Conservation (phyloP, 2,329 filamentous ascomycete genomes). For the Phyllosticta capitalensis region DNA sequence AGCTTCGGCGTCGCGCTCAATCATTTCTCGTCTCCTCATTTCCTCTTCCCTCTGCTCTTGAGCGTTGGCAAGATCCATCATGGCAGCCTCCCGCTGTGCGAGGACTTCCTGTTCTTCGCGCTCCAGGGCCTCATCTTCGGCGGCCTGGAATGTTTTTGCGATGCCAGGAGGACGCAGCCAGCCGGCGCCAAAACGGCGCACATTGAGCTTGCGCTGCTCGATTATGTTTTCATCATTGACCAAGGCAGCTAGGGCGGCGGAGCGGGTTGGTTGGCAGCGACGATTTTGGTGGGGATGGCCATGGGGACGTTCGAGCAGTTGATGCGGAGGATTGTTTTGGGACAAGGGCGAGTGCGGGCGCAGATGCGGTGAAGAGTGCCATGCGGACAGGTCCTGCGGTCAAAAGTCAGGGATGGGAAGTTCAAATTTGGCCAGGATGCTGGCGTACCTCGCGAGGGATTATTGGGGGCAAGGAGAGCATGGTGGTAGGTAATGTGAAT, state of each 20-base stretch:
- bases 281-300: constrained; percentile 16
- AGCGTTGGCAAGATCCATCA: constrained; percentile 59
- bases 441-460: constrained; percentile 18
- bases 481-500: constrained; percentile 1
- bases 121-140: constrained; percentile 82
- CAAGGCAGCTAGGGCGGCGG: constrained; percentile 59
- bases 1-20: constrained; percentile 26
- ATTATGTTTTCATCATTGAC: constrained; percentile 68
- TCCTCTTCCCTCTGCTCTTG: constrained; percentile 48
- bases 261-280: constrained; percentile 32
- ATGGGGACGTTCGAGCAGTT: constrained; percentile 12
- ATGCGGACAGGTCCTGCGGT: constrained; percentile 7
- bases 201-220: constrained; percentile 66
- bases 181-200: constrained; percentile 75
- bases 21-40: constrained; percentile 18
- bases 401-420: neutral
- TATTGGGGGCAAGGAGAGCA: constrained; percentile 22
- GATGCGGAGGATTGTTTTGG: constrained; percentile 17
- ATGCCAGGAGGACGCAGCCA: constrained; percentile 90
- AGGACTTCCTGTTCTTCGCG: constrained; percentile 75
- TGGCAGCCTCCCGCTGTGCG: constrained; percentile 58
- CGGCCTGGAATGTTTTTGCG: constrained; percentile 78
- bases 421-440: neutral
- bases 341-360: constrained; percentile 16
- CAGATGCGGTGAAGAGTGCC: constrained; percentile 6